A percentile compares a stretch with the other conserved stretches of the same genome.
Evolutionary conservation across 306 rosid genomes (phyloP).

Genomic region (Styphnolobium japonicum): DNA sequence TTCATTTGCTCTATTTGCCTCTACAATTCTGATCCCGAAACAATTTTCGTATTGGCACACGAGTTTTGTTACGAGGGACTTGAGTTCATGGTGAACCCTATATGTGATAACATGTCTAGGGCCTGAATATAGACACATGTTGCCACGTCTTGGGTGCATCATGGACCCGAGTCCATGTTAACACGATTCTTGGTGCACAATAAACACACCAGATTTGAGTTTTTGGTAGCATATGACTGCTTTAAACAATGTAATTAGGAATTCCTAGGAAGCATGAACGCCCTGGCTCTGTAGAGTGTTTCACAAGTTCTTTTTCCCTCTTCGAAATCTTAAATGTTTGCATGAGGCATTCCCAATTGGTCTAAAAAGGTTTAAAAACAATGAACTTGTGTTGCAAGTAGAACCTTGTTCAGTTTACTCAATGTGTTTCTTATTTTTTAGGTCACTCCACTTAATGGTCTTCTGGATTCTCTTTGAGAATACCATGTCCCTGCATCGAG

Average conservation of each 20-base stretch:
- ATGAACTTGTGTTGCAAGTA: neutral
- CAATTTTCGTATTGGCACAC: neutral
- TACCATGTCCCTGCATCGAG: constrained; percentile 81
- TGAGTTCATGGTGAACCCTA: too few relatives aligned
- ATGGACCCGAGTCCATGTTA: too few relatives aligned
- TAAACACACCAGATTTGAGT: neutral
- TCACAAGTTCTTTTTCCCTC: neutral
- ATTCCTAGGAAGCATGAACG: neutral
- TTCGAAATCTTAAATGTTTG: neutral
- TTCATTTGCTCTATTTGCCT: neutral
- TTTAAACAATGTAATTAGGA: neutral
- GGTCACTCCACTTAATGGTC: constrained; percentile 69
- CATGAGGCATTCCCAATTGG: neutral
- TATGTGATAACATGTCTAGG: too few relatives aligned
- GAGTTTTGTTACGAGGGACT: too few relatives aligned
- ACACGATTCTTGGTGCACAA: too few relatives aligned
- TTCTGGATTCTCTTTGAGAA: constrained; percentile 92
- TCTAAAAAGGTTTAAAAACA: neutral
- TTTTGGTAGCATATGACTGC: neutral
- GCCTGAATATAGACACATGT: too few relatives aligned
- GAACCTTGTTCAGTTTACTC: neutral
- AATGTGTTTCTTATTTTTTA: constrained; percentile 28
- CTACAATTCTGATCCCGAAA: neutral
- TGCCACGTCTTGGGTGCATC: too few relatives aligned
- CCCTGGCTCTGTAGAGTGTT: neutral